Evolutionary conservation across 1,284 basidiomycete genomes (phyloP), one percentile per base, ranked within the genome.

Genomic region (Coniophora puteana): DNA sequence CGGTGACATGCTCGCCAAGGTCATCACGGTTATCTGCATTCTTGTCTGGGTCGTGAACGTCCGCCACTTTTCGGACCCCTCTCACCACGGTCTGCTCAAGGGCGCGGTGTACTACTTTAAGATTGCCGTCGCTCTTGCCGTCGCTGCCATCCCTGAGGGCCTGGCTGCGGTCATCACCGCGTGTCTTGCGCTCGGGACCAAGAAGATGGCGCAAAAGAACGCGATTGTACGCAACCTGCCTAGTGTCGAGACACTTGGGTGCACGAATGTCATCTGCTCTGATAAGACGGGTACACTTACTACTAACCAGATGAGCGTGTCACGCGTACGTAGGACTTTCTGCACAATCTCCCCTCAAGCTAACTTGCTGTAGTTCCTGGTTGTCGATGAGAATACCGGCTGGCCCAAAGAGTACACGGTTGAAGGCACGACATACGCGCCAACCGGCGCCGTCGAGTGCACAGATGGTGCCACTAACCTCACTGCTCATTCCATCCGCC

Each of bases 41-140:
- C 82, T 96, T 49, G 93, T 96, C 52, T 96, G 93, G 93, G 71
- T 96, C 47, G 86, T 97, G 68, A 96, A 97, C 67, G 77, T 93
- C 54, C 81, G 89, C 38, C 91, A 96, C 66, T 97, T 96, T 63
- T 84, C 78, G 75, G 93, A 97, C 57, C 90, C 93, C 10, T 78
- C 86, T 17, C 93, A 96, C 61, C 88, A 89, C 53, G 89, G 93
- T 42, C 81, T 71, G 44, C 70, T 96, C 54, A 92, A 93, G 62
- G 93, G 93, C 29, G 93, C 93, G 0, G 80, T 97, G 47, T 96
- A 96, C 65, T 97, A 97, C 66, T 91, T 97, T 77, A 97, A 96
- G 71, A 96, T 97, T 55, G 94, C 93, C 25, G 94, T 98, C 33
- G 92, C 94, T 4, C 72, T 97, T 26, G 93, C 94, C 13, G 93